Conservation (phyloP, 129 eudicot species). For the Ambrosia trifida region DNA sequence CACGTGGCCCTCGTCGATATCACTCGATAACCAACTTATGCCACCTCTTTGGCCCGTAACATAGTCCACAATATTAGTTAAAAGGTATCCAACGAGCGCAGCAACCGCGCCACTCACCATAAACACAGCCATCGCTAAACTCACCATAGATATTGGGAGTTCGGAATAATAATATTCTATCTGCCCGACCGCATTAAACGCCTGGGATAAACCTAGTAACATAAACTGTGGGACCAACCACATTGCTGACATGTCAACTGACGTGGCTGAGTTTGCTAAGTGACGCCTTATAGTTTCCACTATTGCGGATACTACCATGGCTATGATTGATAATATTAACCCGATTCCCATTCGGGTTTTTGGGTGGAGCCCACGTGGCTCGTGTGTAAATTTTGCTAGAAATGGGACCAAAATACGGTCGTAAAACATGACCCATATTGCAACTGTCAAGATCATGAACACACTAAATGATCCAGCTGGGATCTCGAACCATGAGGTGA, state of each 20-base stretch:
- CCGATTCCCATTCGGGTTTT: conserved; percentile 54
- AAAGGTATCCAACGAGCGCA: conserved; percentile 32
- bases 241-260: conserved; percentile 44
- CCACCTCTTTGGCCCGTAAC: conserved; percentile 30
- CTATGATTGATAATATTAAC: conserved; percentile 25
- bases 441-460: conserved; percentile 33
- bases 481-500: conserved; percentile 40
- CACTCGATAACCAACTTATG: conserved; percentile 43
- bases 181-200: conserved; percentile 40
- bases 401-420: conserved; percentile 48
- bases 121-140: conserved; percentile 37
- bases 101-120: conserved; percentile 34
- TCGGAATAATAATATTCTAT: conserved; percentile 45
- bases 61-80: conserved; percentile 33
- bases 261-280: conserved; percentile 16
- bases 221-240: conserved; percentile 51
- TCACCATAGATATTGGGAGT: conserved; percentile 46
- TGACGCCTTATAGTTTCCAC: conserved; percentile 43
- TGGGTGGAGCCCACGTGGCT: conserved; percentile 37
- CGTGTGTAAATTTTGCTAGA: conserved; percentile 32
- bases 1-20: conserved; percentile 46
- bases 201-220: conserved; percentile 46
- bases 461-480: conserved; percentile 48
- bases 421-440: conserved; percentile 45
- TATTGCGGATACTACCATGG: conserved; percentile 37